Percentiles rank a stretch among this genome's conserved stretches.
phyloP scores from a whole-genome alignment of 306 rosid species.

The Cicer bijugum region DNA sequence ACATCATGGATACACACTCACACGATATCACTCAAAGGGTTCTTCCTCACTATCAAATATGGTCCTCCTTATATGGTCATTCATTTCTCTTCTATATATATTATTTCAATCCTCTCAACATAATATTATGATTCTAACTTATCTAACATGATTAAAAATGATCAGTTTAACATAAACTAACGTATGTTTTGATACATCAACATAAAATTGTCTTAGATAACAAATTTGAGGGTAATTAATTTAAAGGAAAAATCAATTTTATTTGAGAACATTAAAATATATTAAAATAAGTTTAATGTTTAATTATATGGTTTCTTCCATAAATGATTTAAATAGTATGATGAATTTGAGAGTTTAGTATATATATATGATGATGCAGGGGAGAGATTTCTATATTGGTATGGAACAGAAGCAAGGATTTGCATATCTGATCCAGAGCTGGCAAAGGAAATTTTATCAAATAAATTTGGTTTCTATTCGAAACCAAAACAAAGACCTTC shows the following conservation, averaged over 20 bases:
- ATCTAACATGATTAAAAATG: no score
- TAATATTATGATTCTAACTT: no score
- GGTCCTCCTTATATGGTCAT: constrained; percentile 48
- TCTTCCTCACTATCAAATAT: constrained; percentile 45
- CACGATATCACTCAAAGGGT: constrained; percentile 37
- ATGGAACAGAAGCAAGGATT: constrained; percentile 34
- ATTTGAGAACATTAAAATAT: no score
- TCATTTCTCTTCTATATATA: constrained; percentile 9
- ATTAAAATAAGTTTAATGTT: no score
- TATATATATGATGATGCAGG: constrained; percentile 38
- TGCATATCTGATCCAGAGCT: constrained; percentile 42
- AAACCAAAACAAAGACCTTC: constrained; percentile 33
- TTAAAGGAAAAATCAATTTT: no score
- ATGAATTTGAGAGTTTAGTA: no score
- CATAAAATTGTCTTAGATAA: no score
- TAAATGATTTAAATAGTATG: background rate
- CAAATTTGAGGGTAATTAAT: no score
- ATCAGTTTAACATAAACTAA: no score
- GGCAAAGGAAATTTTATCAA: constrained; percentile 43
- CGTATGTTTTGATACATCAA: no score
- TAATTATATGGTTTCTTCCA: no score
- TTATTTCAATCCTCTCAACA: no score
- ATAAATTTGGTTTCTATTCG: constrained; percentile 42
- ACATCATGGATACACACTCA: constrained; percentile 35
- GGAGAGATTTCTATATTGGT: constrained; percentile 46